phyloP scores from a whole-genome alignment of 225 moss, liverwort and hornwort species.

The Pleurozium schreberi region DNA sequence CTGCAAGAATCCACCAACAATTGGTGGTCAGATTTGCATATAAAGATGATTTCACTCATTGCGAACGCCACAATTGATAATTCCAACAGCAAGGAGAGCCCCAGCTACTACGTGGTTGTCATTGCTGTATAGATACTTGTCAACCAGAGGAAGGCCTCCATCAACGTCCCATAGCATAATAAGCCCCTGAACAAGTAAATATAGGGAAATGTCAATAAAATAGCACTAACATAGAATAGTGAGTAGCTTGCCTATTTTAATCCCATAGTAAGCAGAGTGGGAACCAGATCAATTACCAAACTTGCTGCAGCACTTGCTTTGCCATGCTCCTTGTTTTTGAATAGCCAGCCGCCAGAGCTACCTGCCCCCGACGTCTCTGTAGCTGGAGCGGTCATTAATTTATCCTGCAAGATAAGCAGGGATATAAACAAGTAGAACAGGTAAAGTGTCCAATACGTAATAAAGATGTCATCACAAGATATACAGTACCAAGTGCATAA shows the following conservation, averaged over 20 bases:
- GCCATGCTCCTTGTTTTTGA: constrained; percentile 97
- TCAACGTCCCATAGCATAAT: constrained; percentile 96
- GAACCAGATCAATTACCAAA: constrained; percentile 41
- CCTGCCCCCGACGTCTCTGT: constrained; percentile 69
- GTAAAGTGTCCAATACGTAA: neutral
- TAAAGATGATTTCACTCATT: constrained; percentile 33
- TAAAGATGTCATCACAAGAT: neutral
- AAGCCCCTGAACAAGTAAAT: constrained; percentile 57
- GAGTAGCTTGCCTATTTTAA: neutral
- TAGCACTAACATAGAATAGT: neutral
- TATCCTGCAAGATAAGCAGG: constrained; percentile 47
- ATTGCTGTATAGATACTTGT: constrained; percentile 90
- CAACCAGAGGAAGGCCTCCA: constrained; percentile 75
- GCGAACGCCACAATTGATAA: constrained; percentile 85
- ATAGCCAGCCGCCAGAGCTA: constrained; percentile 79
- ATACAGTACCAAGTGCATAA: neutral
- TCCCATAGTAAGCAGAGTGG: neutral
- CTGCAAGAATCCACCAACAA: constrained; percentile 32
- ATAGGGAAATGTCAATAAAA: neutral
- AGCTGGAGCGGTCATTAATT: constrained; percentile 80
- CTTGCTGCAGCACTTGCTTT: constrained; percentile 98
- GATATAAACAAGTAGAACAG: neutral
- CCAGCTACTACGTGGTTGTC: constrained; percentile 93
- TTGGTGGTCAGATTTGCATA: neutral
- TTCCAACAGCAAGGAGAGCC: constrained; percentile 89